Conservation (phyloP, 1,284 basidiomycete genomes). For the Ustilago cynodontis region DNA sequence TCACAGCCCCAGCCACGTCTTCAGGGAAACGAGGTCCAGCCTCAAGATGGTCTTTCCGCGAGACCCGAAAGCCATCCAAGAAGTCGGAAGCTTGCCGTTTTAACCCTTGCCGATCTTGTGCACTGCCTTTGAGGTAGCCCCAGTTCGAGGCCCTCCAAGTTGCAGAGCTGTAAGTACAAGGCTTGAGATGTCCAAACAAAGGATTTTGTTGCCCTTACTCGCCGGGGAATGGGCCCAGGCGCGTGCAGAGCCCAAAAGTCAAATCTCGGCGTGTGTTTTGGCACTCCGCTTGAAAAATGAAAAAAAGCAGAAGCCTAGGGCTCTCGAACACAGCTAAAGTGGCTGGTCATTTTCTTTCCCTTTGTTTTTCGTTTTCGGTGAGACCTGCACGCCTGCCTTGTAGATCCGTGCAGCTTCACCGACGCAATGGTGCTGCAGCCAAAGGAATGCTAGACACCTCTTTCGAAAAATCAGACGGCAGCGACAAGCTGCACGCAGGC, state of each 20-base stretch:
- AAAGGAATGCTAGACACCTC: not conserved
- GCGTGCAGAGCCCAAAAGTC: not conserved
- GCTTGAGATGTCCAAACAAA: too few species aligned
- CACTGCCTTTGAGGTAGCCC: not conserved
- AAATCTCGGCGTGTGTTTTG: not conserved
- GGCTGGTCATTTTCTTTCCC: not conserved
- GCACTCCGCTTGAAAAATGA: not conserved
- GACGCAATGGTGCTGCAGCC: not conserved
- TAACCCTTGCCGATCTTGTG: not conserved
- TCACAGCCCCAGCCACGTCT: too few species aligned
- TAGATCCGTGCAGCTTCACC: slow-evolving; percentile 28
- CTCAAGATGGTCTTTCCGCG: not conserved
- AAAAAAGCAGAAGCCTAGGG: too few species aligned
- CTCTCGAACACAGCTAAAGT: not conserved
- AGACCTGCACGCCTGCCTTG: slow-evolving; percentile 22
- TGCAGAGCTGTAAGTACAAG: slow-evolving; percentile 1
- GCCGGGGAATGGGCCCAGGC: slow-evolving; percentile 2
- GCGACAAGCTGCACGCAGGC: not conserved
- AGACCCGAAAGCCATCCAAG: not conserved
- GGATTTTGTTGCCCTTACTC: not conserved
- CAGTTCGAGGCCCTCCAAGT: not conserved
- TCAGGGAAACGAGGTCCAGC: too few species aligned
- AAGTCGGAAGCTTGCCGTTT: not conserved
- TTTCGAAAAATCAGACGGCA: not conserved
- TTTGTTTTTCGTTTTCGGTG: not conserved